Conservation (phyloP, 2,329 filamentous ascomycete species). For the Apiospora pterosperma region DNA sequence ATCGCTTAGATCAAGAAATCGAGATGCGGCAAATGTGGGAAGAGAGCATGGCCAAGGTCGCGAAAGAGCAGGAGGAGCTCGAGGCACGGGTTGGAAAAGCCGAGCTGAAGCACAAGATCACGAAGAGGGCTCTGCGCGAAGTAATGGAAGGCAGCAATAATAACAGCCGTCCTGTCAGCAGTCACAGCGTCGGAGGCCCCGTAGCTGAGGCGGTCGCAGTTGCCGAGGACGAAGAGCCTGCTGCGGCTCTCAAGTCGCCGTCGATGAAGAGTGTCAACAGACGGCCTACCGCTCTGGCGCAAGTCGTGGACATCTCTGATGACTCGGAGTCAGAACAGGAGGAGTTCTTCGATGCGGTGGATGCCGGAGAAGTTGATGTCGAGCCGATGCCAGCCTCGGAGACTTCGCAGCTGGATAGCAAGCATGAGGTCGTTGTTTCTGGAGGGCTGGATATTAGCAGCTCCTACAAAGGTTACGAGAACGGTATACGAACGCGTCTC, state of each 20-base stretch:
- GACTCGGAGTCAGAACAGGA: constrained; percentile 82
- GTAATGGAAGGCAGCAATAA: constrained; percentile 9
- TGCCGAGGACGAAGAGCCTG: constrained; percentile 20
- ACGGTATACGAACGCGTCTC: constrained; percentile 72
- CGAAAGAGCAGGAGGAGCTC: constrained; percentile 86
- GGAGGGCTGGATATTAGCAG: constrained; percentile 63
- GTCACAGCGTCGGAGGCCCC: constrained; percentile 16
- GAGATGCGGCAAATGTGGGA: constrained; percentile 97
- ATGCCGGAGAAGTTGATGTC: constrained; percentile 86
- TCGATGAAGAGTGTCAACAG: constrained; percentile 40
- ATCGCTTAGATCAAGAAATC: constrained; percentile 84
- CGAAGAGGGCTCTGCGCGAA: constrained; percentile 76
- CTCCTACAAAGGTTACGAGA: constrained; percentile 88
- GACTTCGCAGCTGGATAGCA: constrained; percentile 33
- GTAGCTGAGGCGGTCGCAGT: constrained; percentile 19
- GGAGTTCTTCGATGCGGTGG: constrained; percentile 96
- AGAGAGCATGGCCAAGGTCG: constrained; percentile 97
- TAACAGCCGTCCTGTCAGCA: constrained; percentile 30
- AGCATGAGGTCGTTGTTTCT: constrained; percentile 44
- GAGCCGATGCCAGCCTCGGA: constrained; percentile 58
- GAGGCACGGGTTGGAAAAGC: constrained; percentile 85
- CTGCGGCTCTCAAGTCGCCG: constrained; percentile 26
- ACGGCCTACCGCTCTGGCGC: constrained; percentile 64
- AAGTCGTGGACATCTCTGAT: constrained; percentile 66
- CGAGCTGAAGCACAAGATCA: constrained; percentile 83